A percentile compares a stretch with the other conserved stretches of the same genome.
These are phyloP conservation scores for Neocatenulostroma microsporum DNA, from an alignment of 2,329 filamentous ascomycete genomes.

Conservation along the genomic window DNA sequence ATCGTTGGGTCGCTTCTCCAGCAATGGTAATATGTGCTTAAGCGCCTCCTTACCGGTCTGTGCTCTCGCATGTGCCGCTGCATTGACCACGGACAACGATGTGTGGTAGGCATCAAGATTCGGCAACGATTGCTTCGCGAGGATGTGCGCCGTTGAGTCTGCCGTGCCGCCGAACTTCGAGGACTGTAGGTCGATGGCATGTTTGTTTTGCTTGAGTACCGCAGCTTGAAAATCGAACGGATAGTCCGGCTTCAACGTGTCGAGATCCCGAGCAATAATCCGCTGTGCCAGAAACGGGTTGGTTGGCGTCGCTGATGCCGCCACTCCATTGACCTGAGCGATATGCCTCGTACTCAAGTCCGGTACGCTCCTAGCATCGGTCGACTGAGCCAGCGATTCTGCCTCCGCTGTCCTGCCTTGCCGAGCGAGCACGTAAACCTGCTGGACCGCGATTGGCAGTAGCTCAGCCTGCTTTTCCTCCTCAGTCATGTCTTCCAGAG, in stretches of 20 bases:
- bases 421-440: constrained; percentile 62
- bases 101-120: constrained; percentile 36
- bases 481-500: constrained; percentile 62
- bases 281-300: constrained; percentile 66
- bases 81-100: constrained; percentile 57
- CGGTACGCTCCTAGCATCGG: constrained; percentile 56
- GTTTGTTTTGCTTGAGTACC: constrained; percentile 54
- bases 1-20: constrained; percentile 69
- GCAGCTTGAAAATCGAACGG: constrained; percentile 65
- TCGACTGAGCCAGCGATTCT: constrained; percentile 51
- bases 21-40: constrained; percentile 58
- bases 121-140: constrained; percentile 42
- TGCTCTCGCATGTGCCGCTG: constrained; percentile 63
- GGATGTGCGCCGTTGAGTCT: constrained; percentile 45
- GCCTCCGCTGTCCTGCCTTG: constrained; percentile 61
- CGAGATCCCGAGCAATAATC: constrained; percentile 48
- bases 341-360: constrained; percentile 61
- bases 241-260: constrained; percentile 51
- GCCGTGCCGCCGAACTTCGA: constrained; percentile 62
- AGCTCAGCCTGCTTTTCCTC: constrained; percentile 69
- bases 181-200: constrained; percentile 57
- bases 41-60: constrained; percentile 59
- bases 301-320: constrained; percentile 34
- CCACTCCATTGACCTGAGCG: constrained; percentile 57
- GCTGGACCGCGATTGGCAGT: constrained; percentile 67